A percentile compares a stretch with the other conserved stretches of the same genome.
Conservation (phyloP, 2,329 filamentous ascomycete genomes). For the Sarocladium brachiariae region DNA sequence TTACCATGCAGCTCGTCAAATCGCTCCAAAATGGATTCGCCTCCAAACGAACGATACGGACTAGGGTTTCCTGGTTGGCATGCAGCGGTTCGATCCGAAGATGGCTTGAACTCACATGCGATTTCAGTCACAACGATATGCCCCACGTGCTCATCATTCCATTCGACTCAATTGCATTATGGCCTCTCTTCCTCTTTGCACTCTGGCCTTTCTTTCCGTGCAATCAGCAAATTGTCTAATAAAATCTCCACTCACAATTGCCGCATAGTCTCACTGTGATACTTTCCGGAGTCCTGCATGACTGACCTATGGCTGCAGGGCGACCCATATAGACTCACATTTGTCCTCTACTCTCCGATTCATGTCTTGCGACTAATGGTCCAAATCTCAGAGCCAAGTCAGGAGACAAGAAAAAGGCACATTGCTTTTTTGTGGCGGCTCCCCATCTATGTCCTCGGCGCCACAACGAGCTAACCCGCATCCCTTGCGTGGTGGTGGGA, state of each 20-base stretch:
- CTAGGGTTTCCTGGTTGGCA: neutral
- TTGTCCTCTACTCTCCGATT: neutral
- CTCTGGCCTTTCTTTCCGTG: no score
- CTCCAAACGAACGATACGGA: no score
- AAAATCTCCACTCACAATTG: neutral
- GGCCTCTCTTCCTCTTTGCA: neutral
- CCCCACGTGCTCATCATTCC: neutral
- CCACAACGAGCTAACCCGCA: neutral
- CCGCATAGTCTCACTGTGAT: constrained; percentile 4
- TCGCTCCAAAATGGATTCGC: neutral
- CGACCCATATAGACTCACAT: neutral
- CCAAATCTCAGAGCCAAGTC: neutral
- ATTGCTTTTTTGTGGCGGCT: constrained; percentile 1
- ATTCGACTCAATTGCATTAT: neutral
- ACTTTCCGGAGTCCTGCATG: neutral
- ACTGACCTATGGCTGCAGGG: neutral
- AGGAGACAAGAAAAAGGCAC: neutral
- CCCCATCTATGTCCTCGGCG: neutral
- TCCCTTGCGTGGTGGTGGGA: constrained; percentile 1
- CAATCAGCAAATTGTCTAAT: neutral
- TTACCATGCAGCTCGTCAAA: constrained; percentile 1
- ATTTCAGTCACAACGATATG: neutral
- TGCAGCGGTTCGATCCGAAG: neutral
- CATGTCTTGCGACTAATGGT: constrained; percentile 4
- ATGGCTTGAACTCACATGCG: neutral